Evolutionary conservation across 495 filamentous ascomycete species (phyloP), one percentile per base, ranked within the genome.

Genomic region (Clavariopsis aquatica): DNA sequence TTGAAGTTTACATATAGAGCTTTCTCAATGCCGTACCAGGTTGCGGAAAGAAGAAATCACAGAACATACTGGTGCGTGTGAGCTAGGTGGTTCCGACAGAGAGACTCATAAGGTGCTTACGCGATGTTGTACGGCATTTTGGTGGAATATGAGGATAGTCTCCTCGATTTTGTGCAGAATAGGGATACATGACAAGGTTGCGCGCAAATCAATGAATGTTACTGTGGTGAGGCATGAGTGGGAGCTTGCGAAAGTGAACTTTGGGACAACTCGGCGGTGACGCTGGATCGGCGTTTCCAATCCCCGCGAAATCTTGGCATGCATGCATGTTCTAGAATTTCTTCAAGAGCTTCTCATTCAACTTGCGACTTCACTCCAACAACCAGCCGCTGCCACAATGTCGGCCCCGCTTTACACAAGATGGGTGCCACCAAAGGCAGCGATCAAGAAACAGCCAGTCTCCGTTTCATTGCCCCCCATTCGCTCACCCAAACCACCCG

Each of bases 1-100:
- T 22, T 19, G 8, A 31, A 19, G n/a, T 20, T 49, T 13, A 24
- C 23, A 61, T 8, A n/a, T 22, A 47, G 19, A 46, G 69, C 23
- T 20, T 7, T 23, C 7, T 28, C 43, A 15, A 38, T n/a, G 47
- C 19, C 76, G 56, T 74, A 85, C 86, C 93, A 45, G 93, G 92
- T 70, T 98, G 95, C 23, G 94, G 94, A 71, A 93, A 98, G 84
- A 98, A 98, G 84, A 93, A 97, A 80, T 98, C 94, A 82, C 93
- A 92, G 81, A 96, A 89, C 94, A 98, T 98, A 49, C 86, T 89
- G 70, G 27, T 20, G 15, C 17, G 23, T 8, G 24, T 68, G 36
- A 62, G 59, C 9, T 34, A 38, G 41, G 55, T 34, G 17, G 45
- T 27, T 31, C 6, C 27, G 46, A 9, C 41, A 2, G 23, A 38